Percentiles rank a stretch among this genome's conserved stretches.
phyloP scores from a whole-genome alignment of 305 asterid genomes.

The Plantago rigida region DNA sequence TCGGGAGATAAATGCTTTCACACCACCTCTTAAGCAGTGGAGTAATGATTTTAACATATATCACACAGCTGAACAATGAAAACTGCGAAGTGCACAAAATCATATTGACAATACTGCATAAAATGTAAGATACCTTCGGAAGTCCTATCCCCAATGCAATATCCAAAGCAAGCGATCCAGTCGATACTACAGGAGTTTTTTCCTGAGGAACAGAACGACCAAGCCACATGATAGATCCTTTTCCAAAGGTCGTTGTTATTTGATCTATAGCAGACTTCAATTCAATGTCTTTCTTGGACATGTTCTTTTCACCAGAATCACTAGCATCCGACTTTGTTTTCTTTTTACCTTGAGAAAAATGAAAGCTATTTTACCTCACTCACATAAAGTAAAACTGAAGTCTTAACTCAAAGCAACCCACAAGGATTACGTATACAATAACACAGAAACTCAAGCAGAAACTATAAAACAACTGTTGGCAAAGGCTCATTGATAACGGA shows the following conservation, averaged over 20 bases:
- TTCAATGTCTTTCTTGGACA: conserved; percentile 88
- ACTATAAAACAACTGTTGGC: neutral
- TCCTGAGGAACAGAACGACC: conserved; percentile 52
- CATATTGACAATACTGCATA: neutral
- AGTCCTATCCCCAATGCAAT: conserved; percentile 74
- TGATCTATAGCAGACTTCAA: conserved; percentile 76
- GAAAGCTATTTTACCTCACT: conserved; percentile 14
- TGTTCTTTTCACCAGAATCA: conserved; percentile 73
- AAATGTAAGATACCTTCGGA: conserved; percentile 54
- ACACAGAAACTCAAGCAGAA: neutral
- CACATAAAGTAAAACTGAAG: neutral
- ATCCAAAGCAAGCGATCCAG: conserved; percentile 83
- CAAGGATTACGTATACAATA: neutral
- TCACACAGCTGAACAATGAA: neutral
- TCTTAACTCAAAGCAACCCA: conserved; percentile 6
- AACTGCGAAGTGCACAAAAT: conserved; percentile 7
- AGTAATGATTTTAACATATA: neutral
- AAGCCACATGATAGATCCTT: conserved; percentile 95
- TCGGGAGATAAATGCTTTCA: neutral
- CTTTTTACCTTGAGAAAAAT: conserved; percentile 43
- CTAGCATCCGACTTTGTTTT: conserved; percentile 57
- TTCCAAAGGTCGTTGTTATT: conserved; percentile 68
- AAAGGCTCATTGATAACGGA: neutral
- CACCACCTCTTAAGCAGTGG: neutral
- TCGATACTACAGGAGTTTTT: conserved; percentile 72